These are phyloP conservation scores for Cajanus cajan DNA, from an alignment of 306 rosid genomes.

Conservation along the genomic window DNA sequence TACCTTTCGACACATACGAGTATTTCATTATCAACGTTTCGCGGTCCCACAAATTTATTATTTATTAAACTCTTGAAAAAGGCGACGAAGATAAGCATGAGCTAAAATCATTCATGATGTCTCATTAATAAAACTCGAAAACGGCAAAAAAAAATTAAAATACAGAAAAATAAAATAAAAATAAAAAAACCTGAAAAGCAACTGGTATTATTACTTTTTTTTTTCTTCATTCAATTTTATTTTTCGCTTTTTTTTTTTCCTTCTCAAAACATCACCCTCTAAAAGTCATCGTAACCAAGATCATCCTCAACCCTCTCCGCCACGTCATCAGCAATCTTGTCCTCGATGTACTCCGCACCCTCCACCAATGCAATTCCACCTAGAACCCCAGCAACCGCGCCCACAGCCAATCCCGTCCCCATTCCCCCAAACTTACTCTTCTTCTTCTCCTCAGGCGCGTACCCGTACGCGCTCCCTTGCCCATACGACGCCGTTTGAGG, in stretches of 20 bases:
- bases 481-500: slow-evolving; percentile 39
- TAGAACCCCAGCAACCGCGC: slow-evolving; percentile 65
- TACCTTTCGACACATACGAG: no score
- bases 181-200: no score
- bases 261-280: neutral
- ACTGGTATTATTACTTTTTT: no score
- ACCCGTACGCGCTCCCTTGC: slow-evolving; percentile 33
- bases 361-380: slow-evolving; percentile 76
- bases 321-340: slow-evolving; percentile 62
- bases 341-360: slow-evolving; percentile 61
- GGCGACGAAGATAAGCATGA: neutral
- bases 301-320: slow-evolving; percentile 67
- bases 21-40: neutral
- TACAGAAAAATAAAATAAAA: neutral
- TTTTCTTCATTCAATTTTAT: no score
- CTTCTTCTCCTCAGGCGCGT: slow-evolving; percentile 47
- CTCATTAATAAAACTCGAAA: neutral
- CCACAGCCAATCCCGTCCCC: slow-evolving; percentile 96
- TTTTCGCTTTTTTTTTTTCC: neutral
- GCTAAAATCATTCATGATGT: neutral
- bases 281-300: slow-evolving; percentile 39
- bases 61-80: neutral
- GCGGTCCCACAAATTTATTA: neutral
- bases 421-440: slow-evolving; percentile 80
- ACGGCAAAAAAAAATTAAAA: neutral